Conservation (phyloP, 1,139 yeast species). For the Casaregolazyma lundiana region DNA sequence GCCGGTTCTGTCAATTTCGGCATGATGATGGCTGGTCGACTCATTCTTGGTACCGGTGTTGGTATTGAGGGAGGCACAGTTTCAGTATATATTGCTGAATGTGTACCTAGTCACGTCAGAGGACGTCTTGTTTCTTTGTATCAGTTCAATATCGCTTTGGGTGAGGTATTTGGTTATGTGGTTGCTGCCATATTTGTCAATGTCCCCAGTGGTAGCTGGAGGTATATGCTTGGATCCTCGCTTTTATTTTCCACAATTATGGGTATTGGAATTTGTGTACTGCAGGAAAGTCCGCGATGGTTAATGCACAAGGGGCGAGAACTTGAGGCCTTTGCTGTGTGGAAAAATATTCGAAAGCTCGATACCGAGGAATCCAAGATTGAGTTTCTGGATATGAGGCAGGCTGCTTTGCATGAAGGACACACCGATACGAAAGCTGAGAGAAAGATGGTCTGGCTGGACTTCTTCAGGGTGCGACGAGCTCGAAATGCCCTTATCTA, state of each 20-base stretch:
- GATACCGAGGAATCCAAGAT: slow-evolving; percentile 38
- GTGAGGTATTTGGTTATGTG: slow-evolving; percentile 55
- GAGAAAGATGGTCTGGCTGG: slow-evolving; percentile 40
- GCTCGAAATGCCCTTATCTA: slow-evolving; percentile 55
- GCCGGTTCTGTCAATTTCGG: slow-evolving; percentile 44
- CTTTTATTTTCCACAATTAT: slow-evolving; percentile 51
- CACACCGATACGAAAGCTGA: slow-evolving; percentile 34
- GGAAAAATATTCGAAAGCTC: slow-evolving; percentile 48
- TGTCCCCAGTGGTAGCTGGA: slow-evolving; percentile 50
- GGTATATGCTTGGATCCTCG: slow-evolving; percentile 57
- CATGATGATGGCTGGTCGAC: slow-evolving; percentile 53
- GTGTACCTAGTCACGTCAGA: slow-evolving; percentile 50
- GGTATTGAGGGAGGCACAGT: slow-evolving; percentile 61
- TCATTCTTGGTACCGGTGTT: slow-evolving; percentile 53
- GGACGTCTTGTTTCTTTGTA: slow-evolving; percentile 54
- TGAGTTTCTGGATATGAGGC: slow-evolving; percentile 48
- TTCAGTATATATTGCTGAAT: slow-evolving; percentile 54
- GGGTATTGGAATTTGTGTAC: slow-evolving; percentile 44
- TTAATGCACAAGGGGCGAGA: slow-evolving; percentile 47
- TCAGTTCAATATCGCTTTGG: slow-evolving; percentile 55
- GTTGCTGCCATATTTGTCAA: slow-evolving; percentile 52
- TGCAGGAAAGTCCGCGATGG: slow-evolving; percentile 77
- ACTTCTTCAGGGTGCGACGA: slow-evolving; percentile 49
- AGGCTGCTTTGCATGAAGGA: slow-evolving; percentile 35
- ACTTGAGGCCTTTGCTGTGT: slow-evolving; percentile 52